Conservation (phyloP, 228 moss, liverwort and hornwort species). For the Sphagnum magellanicum region DNA sequence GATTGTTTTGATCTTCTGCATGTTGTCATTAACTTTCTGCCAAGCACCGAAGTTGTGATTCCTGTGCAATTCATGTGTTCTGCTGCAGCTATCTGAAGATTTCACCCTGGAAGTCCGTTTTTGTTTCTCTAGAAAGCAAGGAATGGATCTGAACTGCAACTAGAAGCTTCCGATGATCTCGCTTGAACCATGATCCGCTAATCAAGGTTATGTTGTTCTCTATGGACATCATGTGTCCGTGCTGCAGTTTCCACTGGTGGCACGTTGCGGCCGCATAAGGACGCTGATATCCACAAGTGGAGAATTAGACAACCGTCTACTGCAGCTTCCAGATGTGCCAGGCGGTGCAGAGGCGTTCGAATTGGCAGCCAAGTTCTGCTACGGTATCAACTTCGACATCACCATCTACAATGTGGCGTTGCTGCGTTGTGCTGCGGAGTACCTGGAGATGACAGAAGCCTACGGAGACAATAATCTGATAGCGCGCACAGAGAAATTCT, state of each 20-base stretch:
- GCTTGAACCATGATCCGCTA: too few species aligned
- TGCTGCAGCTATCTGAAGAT: too few species aligned
- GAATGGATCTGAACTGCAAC: too few species aligned
- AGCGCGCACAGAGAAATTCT: slow-evolving; percentile 45
- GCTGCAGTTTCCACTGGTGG: slow-evolving; percentile 57
- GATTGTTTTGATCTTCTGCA: background rate
- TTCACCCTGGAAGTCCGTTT: too few species aligned
- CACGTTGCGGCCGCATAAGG: slow-evolving; percentile 59
- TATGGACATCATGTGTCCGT: background rate
- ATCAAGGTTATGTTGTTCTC: background rate
- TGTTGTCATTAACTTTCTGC: background rate
- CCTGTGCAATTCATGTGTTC: background rate
- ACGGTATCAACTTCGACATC: slow-evolving; percentile 67
- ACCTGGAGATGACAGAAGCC: slow-evolving; percentile 59
- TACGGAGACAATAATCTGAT: slow-evolving; percentile 55
- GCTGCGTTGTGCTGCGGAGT: slow-evolving; percentile 60
- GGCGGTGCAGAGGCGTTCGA: slow-evolving; percentile 68
- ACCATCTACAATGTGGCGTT: slow-evolving; percentile 57
- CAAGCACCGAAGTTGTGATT: background rate
- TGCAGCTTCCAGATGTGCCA: slow-evolving; percentile 53
- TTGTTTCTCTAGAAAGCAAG: too few species aligned
- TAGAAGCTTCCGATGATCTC: too few species aligned
- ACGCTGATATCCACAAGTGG: slow-evolving; percentile 38
- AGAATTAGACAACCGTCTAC: slow-evolving; percentile 36
- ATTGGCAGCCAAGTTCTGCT: slow-evolving; percentile 63